Conservation (phyloP, 768 basidiomycete species). For the Psilocybe sp. region DNA sequence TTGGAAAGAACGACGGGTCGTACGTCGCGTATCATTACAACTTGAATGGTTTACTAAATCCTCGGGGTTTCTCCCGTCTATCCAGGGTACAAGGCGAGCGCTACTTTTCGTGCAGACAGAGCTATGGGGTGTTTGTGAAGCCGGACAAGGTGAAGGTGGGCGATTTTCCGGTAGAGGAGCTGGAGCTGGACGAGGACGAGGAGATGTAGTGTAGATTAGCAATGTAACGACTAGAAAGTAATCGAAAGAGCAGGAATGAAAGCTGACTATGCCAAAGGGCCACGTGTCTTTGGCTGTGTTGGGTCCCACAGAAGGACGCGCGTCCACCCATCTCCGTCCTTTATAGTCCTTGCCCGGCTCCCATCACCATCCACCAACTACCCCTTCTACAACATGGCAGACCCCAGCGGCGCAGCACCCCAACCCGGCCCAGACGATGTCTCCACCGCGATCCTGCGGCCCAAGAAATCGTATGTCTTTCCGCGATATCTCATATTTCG, state of each 20-base stretch:
- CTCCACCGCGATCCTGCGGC: slow-evolving; percentile 92
- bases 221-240: slow-evolving; percentile 24
- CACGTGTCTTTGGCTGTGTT: slow-evolving; percentile 37
- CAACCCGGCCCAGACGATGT: slow-evolving; percentile 86
- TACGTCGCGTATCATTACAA: slow-evolving; percentile 39
- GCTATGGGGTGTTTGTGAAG: slow-evolving; percentile 84
- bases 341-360: slow-evolving; percentile 24
- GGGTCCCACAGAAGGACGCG: slow-evolving; percentile 32
- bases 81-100: slow-evolving; percentile 75
- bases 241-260: slow-evolving; percentile 30
- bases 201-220: slow-evolving; percentile 52
- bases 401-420: slow-evolving; percentile 80
- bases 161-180: slow-evolving; percentile 83
- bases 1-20: slow-evolving; percentile 95
- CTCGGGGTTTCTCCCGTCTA: slow-evolving; percentile 6
- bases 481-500: slow-evolving; percentile 6
- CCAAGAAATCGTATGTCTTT: slow-evolving; percentile 88
- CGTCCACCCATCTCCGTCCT: slow-evolving; percentile 30
- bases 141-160: slow-evolving; percentile 80
- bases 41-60: slow-evolving; percentile 1
- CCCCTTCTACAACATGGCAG: slow-evolving; percentile 47
- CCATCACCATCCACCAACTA: slow-evolving; percentile 18
- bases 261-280: slow-evolving; percentile 15
- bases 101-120: slow-evolving; percentile 81
- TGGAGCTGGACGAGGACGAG: slow-evolving; percentile 66